Conservation (phyloP, 768 basidiomycete genomes). For the Trametes meyenii region DNA sequence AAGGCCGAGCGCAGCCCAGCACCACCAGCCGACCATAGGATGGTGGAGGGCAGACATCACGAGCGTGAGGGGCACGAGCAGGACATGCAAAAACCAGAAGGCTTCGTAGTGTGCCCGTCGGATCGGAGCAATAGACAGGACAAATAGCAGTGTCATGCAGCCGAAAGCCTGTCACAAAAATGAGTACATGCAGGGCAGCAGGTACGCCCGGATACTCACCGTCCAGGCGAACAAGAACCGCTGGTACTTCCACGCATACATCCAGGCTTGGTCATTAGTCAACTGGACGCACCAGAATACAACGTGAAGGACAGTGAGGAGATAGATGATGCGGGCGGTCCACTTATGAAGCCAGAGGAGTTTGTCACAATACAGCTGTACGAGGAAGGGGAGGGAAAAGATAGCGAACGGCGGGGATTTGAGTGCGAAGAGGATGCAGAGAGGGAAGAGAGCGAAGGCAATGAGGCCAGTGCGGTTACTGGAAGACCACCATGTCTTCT, state of each 20-base stretch:
- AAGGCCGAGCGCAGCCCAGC: conserved; percentile 59
- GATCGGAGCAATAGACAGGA: conserved; percentile 53
- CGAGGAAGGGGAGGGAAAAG: conserved; percentile 62
- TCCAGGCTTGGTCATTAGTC: conserved; percentile 50
- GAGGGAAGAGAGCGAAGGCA: conserved; percentile 71
- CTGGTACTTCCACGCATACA: conserved; percentile 58
- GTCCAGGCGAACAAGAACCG: conserved; percentile 67
- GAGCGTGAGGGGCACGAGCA: conserved; percentile 64
- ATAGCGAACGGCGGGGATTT: conserved; percentile 74
- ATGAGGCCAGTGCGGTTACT: conserved; percentile 70
- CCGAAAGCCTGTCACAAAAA: conserved; percentile 51
- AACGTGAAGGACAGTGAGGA: conserved; percentile 61
- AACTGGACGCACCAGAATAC: conserved; percentile 73
- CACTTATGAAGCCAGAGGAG: conserved; percentile 72
- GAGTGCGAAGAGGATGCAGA: conserved; percentile 70
- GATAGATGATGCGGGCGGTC: conserved; percentile 71
- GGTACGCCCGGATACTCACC: conserved; percentile 36
- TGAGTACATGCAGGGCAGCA: not conserved
- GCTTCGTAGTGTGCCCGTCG: conserved; percentile 58
- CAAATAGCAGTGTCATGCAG: conserved; percentile 53
- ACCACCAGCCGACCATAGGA: conserved; percentile 68
- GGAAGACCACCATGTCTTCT: conserved; percentile 72
- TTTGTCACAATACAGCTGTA: conserved; percentile 76
- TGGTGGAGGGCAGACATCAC: conserved; percentile 68
- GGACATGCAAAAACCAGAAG: conserved; percentile 68